Conservation (phyloP, 768 basidiomycete species). For the Russula virescens region DNA sequence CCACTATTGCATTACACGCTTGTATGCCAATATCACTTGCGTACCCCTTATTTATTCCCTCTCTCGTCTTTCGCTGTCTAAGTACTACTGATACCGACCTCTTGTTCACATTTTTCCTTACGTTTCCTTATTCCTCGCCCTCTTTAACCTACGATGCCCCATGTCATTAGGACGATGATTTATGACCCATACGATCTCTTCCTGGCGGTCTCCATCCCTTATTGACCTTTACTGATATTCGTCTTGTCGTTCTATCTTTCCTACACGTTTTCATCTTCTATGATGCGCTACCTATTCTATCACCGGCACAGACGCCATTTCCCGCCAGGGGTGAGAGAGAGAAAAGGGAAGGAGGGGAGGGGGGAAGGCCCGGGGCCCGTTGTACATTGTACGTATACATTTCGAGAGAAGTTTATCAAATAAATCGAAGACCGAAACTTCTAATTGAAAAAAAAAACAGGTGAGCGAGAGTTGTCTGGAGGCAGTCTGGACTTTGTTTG, state of each 20-base stretch:
- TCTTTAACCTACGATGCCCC: slow-evolving; percentile 1
- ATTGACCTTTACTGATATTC: slow-evolving; percentile 9
- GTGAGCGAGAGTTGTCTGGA: neutral
- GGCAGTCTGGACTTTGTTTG: neutral
- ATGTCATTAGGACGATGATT: slow-evolving; percentile 10
- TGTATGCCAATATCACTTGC: slow-evolving; percentile 10
- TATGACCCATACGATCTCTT: slow-evolving; percentile 1
- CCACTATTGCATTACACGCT: neutral
- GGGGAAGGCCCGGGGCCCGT: slow-evolving; percentile 1
- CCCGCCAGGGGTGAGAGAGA: neutral
- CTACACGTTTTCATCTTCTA: neutral
- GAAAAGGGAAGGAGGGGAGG: slow-evolving; percentile 3
- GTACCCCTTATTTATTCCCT: slow-evolving; percentile 10
- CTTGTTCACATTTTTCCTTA: slow-evolving; percentile 5
- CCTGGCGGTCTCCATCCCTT: neutral
- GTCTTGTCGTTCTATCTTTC: neutral
- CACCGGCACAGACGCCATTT: slow-evolving; percentile 8
- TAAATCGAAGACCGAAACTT: slow-evolving; percentile 10
- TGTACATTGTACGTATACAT: slow-evolving; percentile 18
- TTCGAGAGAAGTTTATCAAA: neutral
- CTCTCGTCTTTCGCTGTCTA: slow-evolving; percentile 16
- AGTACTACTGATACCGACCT: slow-evolving; percentile 15
- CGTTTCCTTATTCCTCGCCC: neutral
- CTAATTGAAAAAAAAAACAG: neutral
- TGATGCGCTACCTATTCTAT: slow-evolving; percentile 18